These are phyloP conservation scores for Aspergillus nanangensis DNA, from an alignment of 495 filamentous ascomycete species.

Conservation along the genomic window DNA sequence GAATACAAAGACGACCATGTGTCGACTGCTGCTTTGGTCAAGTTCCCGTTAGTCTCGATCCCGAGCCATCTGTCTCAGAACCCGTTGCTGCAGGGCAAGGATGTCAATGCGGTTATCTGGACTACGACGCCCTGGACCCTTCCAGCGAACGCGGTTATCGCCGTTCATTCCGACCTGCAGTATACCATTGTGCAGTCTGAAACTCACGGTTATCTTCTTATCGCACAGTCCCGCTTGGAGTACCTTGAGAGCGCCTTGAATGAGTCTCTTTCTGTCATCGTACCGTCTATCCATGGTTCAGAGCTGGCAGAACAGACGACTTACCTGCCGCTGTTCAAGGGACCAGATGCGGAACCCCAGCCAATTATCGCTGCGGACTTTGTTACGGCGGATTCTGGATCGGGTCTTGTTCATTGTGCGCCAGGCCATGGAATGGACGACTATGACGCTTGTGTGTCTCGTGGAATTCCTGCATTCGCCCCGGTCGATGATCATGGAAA, in stretches of 20 bases:
- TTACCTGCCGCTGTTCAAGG: constrained; percentile 65
- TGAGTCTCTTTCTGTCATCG: constrained; percentile 44
- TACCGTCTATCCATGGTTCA: constrained; percentile 57
- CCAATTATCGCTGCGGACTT: constrained; percentile 78
- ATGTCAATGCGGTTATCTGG: constrained; percentile 79
- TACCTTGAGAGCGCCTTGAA: constrained; percentile 42
- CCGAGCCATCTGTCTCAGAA: constrained; percentile 38
- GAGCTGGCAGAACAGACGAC: constrained; percentile 55
- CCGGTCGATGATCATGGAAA: constrained; percentile 76
- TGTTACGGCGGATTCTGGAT: constrained; percentile 80
- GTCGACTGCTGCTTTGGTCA: constrained; percentile 76
- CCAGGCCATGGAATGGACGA: constrained; percentile 97
- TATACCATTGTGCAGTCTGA: constrained; percentile 65
- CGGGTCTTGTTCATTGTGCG: constrained; percentile 88
- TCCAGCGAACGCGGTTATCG: constrained; percentile 87
- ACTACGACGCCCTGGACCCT: constrained; percentile 98
- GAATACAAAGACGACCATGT: constrained; percentile 87
- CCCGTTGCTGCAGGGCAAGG: constrained; percentile 27
- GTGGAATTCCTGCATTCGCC: constrained; percentile 65
- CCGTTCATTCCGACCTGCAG: constrained; percentile 63
- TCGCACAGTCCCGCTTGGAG: constrained; percentile 63
- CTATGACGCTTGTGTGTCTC: constrained; percentile 71
- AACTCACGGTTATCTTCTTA: constrained; percentile 51
- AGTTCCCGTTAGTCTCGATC: constrained; percentile 63
- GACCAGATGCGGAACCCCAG: constrained; percentile 46